These are phyloP conservation scores for Boletus insuetus DNA, from an alignment of 768 basidiomycete species.

Conservation along the genomic window DNA sequence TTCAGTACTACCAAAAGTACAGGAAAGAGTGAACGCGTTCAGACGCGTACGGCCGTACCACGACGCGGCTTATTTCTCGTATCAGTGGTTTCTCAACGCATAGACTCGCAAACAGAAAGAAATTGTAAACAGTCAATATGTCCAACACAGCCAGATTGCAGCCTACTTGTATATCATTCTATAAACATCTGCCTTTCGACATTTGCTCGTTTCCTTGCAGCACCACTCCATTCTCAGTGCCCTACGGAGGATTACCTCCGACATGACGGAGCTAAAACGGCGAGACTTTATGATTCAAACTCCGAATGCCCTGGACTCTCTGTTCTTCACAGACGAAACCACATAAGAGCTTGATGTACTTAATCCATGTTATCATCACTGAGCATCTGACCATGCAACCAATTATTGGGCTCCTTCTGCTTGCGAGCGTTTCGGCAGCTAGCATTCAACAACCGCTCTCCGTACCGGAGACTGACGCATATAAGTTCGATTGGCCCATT, in stretches of 20 bases:
- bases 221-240: no score
- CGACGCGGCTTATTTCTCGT: not conserved
- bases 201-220: no score
- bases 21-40: conserved; percentile 58
- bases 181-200: no score
- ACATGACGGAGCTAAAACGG: no score
- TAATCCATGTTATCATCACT: no score
- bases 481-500: conserved; percentile 4
- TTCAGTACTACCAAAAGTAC: conserved; percentile 94
- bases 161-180: conserved; percentile 12
- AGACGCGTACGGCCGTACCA: not conserved
- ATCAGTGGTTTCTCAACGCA: not conserved
- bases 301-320: no score
- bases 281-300: no score
- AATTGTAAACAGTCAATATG: conserved; percentile 1
- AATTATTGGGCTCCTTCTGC: not conserved
- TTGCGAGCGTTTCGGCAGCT: not conserved
- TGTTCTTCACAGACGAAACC: no score
- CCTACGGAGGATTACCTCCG: no score
- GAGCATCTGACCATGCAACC: not conserved
- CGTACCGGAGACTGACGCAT: not conserved
- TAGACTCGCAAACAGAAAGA: not conserved
- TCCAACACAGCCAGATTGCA: not conserved
- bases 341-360: no score
- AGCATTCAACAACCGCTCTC: not conserved